Evolutionary conservation across 2,329 filamentous ascomycete genomes (phyloP).

Genomic region (Blumeriella jaapii): DNA sequence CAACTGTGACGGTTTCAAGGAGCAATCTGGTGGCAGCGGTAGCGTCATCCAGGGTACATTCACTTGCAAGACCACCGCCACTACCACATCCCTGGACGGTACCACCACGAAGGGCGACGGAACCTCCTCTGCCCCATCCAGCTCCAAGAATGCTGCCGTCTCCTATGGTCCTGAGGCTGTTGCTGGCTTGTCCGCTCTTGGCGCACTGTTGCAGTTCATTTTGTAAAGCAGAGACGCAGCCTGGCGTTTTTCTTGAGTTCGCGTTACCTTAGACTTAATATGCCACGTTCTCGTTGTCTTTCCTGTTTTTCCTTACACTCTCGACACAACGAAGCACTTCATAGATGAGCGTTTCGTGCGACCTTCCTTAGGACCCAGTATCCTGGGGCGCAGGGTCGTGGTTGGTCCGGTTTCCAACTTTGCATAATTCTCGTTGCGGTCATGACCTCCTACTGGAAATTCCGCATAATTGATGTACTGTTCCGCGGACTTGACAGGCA

Average conservation of each 20-base stretch:
- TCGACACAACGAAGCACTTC: constrained; percentile 14
- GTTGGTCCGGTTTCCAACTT: constrained; percentile 6
- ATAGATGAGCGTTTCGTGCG: constrained; percentile 19
- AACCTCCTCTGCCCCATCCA: constrained; percentile 13
- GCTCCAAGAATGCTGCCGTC: constrained; percentile 28
- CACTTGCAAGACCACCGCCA: constrained; percentile 29
- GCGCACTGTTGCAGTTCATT: constrained; percentile 33
- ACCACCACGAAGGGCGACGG: too few relatives aligned
- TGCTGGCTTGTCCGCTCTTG: constrained; percentile 33
- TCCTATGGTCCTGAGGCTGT: constrained; percentile 28
- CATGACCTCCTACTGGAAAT: constrained; percentile 5
- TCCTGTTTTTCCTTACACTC: constrained; percentile 19
- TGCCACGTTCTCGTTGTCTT: constrained; percentile 26
- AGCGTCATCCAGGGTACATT: constrained; percentile 36
- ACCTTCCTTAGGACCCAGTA: constrained; percentile 14
- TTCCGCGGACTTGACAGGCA: constrained; percentile 1
- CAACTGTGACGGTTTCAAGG: constrained; percentile 21
- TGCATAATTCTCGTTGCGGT: constrained; percentile 11
- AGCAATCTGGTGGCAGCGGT: constrained; percentile 21
- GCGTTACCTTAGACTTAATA: constrained; percentile 27
- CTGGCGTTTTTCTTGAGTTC: constrained; percentile 27
- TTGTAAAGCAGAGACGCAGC: constrained; percentile 32
- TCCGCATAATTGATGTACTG: constrained; percentile 3
- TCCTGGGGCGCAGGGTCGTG: constrained; percentile 1
- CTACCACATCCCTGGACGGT: constrained; percentile 19